A percentile compares a stretch with the other conserved stretches of the same genome.
These are phyloP conservation scores for Suillus subalutaceus DNA, from an alignment of 768 basidiomycete genomes.

Conservation along the genomic window DNA sequence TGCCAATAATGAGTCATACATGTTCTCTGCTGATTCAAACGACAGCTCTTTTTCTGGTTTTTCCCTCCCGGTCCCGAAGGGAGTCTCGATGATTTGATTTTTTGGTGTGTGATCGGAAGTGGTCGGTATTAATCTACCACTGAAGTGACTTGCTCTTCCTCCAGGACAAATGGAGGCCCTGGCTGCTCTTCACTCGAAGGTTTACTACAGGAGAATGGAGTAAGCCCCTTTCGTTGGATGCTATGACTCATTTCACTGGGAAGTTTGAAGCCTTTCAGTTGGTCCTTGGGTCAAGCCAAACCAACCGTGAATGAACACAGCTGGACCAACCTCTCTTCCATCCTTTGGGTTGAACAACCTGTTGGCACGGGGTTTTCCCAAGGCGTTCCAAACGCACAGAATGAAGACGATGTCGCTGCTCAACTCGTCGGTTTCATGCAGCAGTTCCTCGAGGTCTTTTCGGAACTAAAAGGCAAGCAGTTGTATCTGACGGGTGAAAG, in stretches of 20 bases:
- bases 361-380: slow-evolving; percentile 81
- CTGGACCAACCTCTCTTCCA: slow-evolving; percentile 80
- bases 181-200: slow-evolving; percentile 79
- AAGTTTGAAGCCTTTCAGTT: slow-evolving; percentile 59
- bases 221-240: slow-evolving; percentile 33
- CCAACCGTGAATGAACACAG: slow-evolving; percentile 68
- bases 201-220: slow-evolving; percentile 74
- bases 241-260: slow-evolving; percentile 24
- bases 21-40: not conserved
- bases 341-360: slow-evolving; percentile 79
- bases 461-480: slow-evolving; percentile 72
- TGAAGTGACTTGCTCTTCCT: slow-evolving; percentile 3
- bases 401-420: slow-evolving; percentile 59
- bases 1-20: not conserved
- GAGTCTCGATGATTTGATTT: slow-evolving; percentile 71
- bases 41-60: slow-evolving; percentile 81
- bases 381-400: slow-evolving; percentile 62
- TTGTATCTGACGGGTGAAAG: slow-evolving; percentile 75
- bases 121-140: not conserved
- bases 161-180: slow-evolving; percentile 80
- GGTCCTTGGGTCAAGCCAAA: slow-evolving; percentile 64
- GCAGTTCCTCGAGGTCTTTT: slow-evolving; percentile 77
- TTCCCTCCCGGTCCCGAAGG: slow-evolving; percentile 79
- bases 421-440: slow-evolving; percentile 62
- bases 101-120: slow-evolving; percentile 50